These are phyloP conservation scores for Dissoconium aciculare DNA, from an alignment of 2,329 filamentous ascomycete species.

Conservation along the genomic window DNA sequence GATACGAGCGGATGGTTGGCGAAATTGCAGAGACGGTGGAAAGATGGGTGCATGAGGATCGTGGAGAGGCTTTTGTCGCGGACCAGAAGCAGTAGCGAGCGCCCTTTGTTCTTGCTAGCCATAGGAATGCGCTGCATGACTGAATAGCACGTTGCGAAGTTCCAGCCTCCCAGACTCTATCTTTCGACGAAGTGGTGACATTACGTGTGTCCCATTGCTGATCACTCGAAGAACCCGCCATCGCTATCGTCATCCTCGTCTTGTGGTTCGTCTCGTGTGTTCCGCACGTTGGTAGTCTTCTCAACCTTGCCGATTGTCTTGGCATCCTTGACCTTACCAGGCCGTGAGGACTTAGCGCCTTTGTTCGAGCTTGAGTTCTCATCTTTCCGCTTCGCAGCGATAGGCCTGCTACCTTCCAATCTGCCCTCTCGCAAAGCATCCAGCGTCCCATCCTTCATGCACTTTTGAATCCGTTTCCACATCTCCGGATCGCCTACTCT, in stretches of 20 bases:
- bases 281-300: constrained; percentile 3
- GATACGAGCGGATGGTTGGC: constrained; percentile 25
- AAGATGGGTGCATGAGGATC: constrained; percentile 20
- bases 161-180: too few relatives aligned
- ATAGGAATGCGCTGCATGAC: background rate
- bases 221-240: constrained; percentile 25
- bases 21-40: constrained; percentile 25
- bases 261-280: constrained; percentile 8
- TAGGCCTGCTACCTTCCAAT: too few relatives aligned
- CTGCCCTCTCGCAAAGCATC: constrained; percentile 42
- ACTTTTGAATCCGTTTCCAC: constrained; percentile 52
- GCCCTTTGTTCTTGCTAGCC: too few relatives aligned
- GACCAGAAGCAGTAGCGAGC: background rate
- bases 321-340: constrained; percentile 4
- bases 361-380: too few relatives aligned
- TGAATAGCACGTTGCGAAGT: too few relatives aligned
- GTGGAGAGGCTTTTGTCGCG: constrained; percentile 1
- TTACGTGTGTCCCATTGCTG: too few relatives aligned
- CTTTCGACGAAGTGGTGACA: too few relatives aligned
- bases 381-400: too few relatives aligned
- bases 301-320: too few relatives aligned
- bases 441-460: constrained; percentile 44
- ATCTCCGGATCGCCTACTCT: constrained; percentile 39
- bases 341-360: too few relatives aligned
- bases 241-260: constrained; percentile 23